These are phyloP conservation scores for Leccinum barrowsii DNA, from an alignment of 768 basidiomycete genomes.

Conservation along the genomic window DNA sequence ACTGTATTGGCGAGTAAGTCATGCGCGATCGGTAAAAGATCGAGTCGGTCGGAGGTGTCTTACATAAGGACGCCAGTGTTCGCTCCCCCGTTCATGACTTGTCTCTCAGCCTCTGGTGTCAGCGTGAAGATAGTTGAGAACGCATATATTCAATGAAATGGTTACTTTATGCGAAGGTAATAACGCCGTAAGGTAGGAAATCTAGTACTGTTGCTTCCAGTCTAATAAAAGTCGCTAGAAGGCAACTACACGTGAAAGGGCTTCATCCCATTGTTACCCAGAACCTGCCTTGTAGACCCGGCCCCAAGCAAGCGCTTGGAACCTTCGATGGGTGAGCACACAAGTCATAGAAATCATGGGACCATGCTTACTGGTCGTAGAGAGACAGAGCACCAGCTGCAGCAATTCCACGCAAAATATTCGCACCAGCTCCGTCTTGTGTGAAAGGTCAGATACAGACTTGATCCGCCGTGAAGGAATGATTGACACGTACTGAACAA, in stretches of 20 bases:
- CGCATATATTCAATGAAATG: background rate
- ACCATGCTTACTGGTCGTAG: constrained; percentile 49
- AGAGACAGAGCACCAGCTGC: constrained; percentile 54
- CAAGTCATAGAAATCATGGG: background rate
- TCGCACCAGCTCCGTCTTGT: constrained; percentile 59
- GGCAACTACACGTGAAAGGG: background rate
- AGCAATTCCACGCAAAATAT: constrained; percentile 51
- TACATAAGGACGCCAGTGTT: background rate
- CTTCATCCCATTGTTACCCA: constrained; percentile 7
- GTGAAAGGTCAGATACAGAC: background rate
- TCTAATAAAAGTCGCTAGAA: background rate
- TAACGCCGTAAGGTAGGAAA: background rate
- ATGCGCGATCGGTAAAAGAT: constrained; percentile 21
- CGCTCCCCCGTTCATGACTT: too few species aligned
- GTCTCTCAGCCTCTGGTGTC: background rate
- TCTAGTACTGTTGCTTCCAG: background rate
- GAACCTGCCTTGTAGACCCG: constrained; percentile 52
- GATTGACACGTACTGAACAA: constrained; percentile 34
- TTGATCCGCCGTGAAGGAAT: background rate
- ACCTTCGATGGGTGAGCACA: constrained; percentile 16
- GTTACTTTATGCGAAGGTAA: background rate
- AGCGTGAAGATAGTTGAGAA: background rate
- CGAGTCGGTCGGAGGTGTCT: background rate
- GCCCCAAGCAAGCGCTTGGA: constrained; percentile 54
- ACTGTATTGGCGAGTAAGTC: constrained; percentile 16